Evolutionary conservation across 108 stramenopile species (phyloP).

Genomic region (Skeletonema costatum): DNA sequence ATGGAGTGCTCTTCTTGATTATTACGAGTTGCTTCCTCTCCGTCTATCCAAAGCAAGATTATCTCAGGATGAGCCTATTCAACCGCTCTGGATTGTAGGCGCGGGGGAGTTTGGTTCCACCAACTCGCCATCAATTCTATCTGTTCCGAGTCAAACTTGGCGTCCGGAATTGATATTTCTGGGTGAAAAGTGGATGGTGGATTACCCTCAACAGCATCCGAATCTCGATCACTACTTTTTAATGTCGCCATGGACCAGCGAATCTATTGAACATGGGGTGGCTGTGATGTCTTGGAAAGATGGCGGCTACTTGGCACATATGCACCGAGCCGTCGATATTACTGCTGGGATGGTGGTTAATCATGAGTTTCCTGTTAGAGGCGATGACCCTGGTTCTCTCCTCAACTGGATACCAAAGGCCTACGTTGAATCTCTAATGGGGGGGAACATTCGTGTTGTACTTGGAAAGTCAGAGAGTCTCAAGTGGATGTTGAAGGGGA

Average conservation of each 20-base stretch:
- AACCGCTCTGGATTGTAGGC: background rate
- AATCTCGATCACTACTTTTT: background rate
- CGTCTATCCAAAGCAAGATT: background rate
- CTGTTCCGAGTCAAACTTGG: background rate
- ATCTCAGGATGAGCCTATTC: background rate
- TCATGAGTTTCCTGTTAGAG: background rate
- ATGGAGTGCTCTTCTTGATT: conserved; percentile 1
- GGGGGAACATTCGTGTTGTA: background rate
- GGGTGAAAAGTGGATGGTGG: conserved; percentile 9
- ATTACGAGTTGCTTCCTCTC: background rate
- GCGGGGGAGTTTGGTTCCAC: conserved; percentile 6
- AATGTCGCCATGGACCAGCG: background rate
- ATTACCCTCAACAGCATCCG: background rate
- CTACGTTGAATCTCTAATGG: background rate
- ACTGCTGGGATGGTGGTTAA: background rate
- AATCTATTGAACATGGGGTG: background rate
- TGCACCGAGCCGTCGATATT: background rate
- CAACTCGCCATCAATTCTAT: background rate
- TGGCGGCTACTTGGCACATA: background rate
- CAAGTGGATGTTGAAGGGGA: conserved; percentile 4
- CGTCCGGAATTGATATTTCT: conserved; percentile 1
- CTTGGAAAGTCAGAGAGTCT: background rate
- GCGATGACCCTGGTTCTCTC: background rate
- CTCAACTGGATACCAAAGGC: background rate
- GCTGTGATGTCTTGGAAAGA: background rate